These are phyloP conservation scores for Alloteropsis angusta DNA, from an alignment of 202 grass and related monocot genomes.

Conservation along the genomic window DNA sequence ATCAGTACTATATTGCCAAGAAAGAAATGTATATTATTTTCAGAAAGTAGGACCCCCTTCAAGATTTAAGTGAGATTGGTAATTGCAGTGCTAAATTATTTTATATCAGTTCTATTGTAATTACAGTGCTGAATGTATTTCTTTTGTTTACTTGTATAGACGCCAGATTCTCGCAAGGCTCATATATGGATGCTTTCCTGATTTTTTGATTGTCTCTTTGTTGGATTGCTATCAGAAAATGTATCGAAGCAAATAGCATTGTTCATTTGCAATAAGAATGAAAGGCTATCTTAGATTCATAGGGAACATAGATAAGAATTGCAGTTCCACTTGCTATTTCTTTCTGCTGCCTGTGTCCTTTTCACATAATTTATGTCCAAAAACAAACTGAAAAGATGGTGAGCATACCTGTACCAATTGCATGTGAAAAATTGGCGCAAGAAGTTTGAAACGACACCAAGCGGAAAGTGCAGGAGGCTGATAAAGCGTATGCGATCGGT, in stretches of 20 bases:
- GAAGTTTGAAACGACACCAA: no score
- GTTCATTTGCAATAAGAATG: background rate
- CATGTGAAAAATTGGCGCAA: no score
- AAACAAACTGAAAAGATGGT: background rate
- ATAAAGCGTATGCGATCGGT: slow-evolving; percentile 46
- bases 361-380: background rate
- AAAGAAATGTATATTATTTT: no score
- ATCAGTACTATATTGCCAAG: no score
- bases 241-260: background rate
- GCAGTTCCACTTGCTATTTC: background rate
- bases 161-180: background rate
- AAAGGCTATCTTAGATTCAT: background rate
- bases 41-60: no score
- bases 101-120: no score
- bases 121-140: no score
- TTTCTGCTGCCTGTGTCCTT: background rate
- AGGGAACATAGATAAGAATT: background rate
- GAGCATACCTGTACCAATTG: background rate
- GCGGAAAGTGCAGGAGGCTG: slow-evolving; percentile 49
- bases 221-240: background rate
- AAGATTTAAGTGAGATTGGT: no score
- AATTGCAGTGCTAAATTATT: no score
- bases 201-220: background rate
- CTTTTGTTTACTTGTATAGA: background rate
- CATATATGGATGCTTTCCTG: background rate